Conservation (phyloP, 768 basidiomycete genomes). For the Leccinum ochraceum region DNA sequence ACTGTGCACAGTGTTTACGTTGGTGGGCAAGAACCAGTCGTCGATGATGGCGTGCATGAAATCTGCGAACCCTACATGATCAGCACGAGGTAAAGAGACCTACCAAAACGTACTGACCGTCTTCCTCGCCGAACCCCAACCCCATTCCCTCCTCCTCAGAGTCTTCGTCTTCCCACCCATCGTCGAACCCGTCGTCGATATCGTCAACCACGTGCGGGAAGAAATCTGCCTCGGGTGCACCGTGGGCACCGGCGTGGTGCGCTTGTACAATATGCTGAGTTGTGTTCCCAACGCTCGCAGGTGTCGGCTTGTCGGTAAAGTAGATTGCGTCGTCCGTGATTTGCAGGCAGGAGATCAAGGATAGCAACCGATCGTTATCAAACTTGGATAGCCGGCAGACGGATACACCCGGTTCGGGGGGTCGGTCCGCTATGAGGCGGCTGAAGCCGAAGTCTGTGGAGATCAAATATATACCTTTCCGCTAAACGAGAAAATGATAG, state of each 20-base stretch:
- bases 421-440: slow-evolving; percentile 27
- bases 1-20: slow-evolving; percentile 26
- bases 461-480: slow-evolving; percentile 28
- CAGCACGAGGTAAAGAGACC: not conserved
- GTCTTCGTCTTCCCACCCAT: slow-evolving; percentile 19
- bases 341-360: slow-evolving; percentile 51
- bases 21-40: slow-evolving; percentile 22
- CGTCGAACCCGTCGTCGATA: slow-evolving; percentile 11
- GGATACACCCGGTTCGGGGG: slow-evolving; percentile 34
- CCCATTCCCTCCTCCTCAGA: slow-evolving; percentile 12
- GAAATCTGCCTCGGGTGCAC: not conserved
- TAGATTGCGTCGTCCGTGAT: slow-evolving; percentile 55
- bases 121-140: slow-evolving; percentile 6
- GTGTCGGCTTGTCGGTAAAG: slow-evolving; percentile 36
- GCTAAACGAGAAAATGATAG: not conserved
- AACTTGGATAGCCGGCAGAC: slow-evolving; percentile 21
- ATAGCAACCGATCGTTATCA: slow-evolving; percentile 18
- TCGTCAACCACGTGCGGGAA: slow-evolving; percentile 12
- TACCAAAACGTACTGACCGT: slow-evolving; percentile 7
- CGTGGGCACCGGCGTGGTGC: not conserved
- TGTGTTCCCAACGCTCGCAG: not conserved
- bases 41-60: slow-evolving; percentile 17
- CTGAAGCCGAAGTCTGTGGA: slow-evolving; percentile 28
- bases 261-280: not conserved
- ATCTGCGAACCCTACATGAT: slow-evolving; percentile 16